A percentile compares a stretch with the other conserved stretches of the same genome.
Evolutionary conservation across 805 yeast genomes (phyloP).

Genomic region (Ogataea minuta): DNA sequence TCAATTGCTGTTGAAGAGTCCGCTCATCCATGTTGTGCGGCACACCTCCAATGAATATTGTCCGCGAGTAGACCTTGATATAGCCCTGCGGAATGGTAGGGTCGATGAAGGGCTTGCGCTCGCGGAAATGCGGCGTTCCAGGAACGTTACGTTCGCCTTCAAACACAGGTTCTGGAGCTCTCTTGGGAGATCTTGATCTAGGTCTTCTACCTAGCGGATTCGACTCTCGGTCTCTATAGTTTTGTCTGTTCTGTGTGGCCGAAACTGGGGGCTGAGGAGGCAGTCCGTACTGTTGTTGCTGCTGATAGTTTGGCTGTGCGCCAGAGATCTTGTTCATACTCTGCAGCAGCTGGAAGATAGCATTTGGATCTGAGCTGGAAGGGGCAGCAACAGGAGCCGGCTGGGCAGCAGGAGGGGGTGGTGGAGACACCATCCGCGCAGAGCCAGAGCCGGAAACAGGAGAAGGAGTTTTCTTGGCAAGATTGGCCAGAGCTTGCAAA

Average conservation of each 20-base stretch:
- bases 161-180: constrained; percentile 31
- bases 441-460: constrained; percentile 32
- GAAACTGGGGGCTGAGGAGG: constrained; percentile 25
- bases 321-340: constrained; percentile 40
- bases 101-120: constrained; percentile 71
- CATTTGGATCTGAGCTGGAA: constrained; percentile 35
- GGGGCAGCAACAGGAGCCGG: constrained; percentile 15
- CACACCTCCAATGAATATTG: constrained; percentile 92
- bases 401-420: constrained; percentile 25
- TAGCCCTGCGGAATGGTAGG: constrained; percentile 70
- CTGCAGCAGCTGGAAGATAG: constrained; percentile 52
- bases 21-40: constrained; percentile 78
- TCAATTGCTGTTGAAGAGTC: constrained; percentile 64
- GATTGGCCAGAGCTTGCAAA: constrained; percentile 65
- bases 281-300: constrained; percentile 21
- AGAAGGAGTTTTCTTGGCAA: constrained; percentile 47
- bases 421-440: constrained; percentile 31
- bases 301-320: constrained; percentile 24
- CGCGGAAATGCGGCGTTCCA: constrained; percentile 73
- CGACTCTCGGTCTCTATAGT: constrained; percentile 32
- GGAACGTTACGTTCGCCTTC: constrained; percentile 65
- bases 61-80: constrained; percentile 82
- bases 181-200: constrained; percentile 54
- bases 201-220: constrained; percentile 43
- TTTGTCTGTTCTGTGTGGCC: constrained; percentile 26